Evolutionary conservation across 768 basidiomycete species (phyloP).

Genomic region (Calocybe indica): DNA sequence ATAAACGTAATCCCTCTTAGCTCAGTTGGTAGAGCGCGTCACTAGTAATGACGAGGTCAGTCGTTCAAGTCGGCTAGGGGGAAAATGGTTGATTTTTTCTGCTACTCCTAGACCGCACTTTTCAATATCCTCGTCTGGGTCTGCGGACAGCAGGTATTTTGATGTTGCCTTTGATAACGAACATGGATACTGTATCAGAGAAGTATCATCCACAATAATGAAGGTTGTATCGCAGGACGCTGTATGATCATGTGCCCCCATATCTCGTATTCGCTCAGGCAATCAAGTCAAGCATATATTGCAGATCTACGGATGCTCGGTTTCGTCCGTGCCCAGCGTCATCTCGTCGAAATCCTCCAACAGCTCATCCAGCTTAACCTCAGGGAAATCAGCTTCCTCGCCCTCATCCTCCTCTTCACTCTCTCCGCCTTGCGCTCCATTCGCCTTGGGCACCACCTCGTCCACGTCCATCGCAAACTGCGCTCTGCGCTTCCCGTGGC

Average conservation of each 20-base stretch:
- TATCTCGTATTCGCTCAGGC: not conserved
- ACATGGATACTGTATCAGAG: too few species aligned
- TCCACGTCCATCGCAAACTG: slow-evolving; percentile 72
- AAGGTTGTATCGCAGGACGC: too few species aligned
- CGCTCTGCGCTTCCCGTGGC: slow-evolving; percentile 34
- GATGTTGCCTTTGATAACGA: too few species aligned
- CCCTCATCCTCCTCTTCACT: slow-evolving; percentile 37
- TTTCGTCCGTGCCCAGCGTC: slow-evolving; percentile 52
- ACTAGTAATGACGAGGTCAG: slow-evolving; percentile 69
- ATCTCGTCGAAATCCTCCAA: slow-evolving; percentile 91
- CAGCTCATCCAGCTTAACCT: slow-evolving; percentile 77
- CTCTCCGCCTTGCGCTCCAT: slow-evolving; percentile 3
- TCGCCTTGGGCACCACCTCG: slow-evolving; percentile 23
- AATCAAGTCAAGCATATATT: too few species aligned
- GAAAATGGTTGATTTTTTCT: slow-evolving; percentile 6
- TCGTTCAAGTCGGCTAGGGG: slow-evolving; percentile 55
- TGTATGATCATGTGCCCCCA: too few species aligned
- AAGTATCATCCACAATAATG: too few species aligned
- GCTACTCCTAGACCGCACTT: too few species aligned
- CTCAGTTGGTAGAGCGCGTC: slow-evolving; percentile 32
- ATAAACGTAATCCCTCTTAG: slow-evolving; percentile 5
- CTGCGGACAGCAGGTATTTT: too few species aligned
- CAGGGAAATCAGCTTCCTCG: slow-evolving; percentile 85
- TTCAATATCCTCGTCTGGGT: too few species aligned
- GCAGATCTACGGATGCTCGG: too few species aligned